Conservation (phyloP, 2,329 filamentous ascomycete genomes). For the Epichloe uncinata region DNA sequence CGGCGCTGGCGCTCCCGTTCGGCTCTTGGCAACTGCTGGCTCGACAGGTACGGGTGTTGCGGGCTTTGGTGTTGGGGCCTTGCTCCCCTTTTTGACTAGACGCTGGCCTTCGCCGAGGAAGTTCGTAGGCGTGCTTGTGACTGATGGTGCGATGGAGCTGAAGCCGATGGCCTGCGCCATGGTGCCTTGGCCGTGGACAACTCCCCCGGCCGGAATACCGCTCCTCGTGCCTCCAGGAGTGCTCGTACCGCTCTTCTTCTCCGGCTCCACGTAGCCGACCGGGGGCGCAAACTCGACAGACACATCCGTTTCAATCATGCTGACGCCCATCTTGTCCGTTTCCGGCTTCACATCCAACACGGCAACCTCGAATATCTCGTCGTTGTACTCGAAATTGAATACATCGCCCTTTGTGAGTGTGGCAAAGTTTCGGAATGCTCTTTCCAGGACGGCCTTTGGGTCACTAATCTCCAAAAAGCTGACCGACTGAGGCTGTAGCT, state of each 20-base stretch:
- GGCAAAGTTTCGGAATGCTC: slow-evolving; percentile 90
- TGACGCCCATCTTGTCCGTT: slow-evolving; percentile 70
- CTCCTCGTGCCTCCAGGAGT: slow-evolving; percentile 60
- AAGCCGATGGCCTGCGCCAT: slow-evolving; percentile 99
- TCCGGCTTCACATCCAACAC: slow-evolving; percentile 89
- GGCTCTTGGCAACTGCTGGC: slow-evolving; percentile 22
- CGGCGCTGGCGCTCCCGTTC: slow-evolving; percentile 71
- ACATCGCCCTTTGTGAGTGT: slow-evolving; percentile 86
- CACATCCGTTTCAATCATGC: slow-evolving; percentile 91
- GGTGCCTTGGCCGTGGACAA: slow-evolving; percentile 71
- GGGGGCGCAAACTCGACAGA: slow-evolving; percentile 93
- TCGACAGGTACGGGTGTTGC: slow-evolving; percentile 49
- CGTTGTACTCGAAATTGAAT: slow-evolving; percentile 95
- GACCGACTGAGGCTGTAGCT: slow-evolving; percentile 86
- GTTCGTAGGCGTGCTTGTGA: slow-evolving; percentile 58
- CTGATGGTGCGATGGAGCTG: slow-evolving; percentile 69
- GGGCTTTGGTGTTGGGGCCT: slow-evolving; percentile 50
- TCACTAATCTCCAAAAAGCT: slow-evolving; percentile 95
- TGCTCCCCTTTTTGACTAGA: slow-evolving; percentile 70
- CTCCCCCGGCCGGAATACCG: slow-evolving; percentile 59
- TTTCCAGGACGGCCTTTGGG: slow-evolving; percentile 92
- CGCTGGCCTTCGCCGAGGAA: slow-evolving; percentile 73
- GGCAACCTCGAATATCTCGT: slow-evolving; percentile 82
- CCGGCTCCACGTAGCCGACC: slow-evolving; percentile 85
- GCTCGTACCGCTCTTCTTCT: slow-evolving; percentile 66